Evolutionary conservation across 140 eudicot genomes (phyloP).

Genomic region (Anethum foeniculum): DNA sequence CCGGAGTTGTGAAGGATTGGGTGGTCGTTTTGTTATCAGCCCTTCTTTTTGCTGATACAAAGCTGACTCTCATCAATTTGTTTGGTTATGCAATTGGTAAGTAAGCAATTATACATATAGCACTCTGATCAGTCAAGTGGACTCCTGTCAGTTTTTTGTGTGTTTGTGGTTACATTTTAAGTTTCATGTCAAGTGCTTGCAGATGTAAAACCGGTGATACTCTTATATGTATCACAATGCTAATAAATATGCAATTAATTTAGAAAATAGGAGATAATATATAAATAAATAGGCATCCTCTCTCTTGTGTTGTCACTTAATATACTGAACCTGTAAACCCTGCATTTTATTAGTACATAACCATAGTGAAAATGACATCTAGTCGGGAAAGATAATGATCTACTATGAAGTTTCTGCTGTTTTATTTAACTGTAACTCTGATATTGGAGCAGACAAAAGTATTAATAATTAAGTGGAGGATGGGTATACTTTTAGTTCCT

Average conservation of each 20-base stretch:
- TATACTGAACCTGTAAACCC: background rate
- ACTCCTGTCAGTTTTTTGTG: background rate
- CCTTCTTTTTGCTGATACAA: conserved; percentile 86
- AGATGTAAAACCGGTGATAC: background rate
- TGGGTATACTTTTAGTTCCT: background rate
- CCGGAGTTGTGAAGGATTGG: conserved; percentile 99
- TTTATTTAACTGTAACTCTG: background rate
- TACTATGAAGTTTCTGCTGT: background rate
- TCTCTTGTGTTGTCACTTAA: background rate
- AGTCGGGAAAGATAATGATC: background rate
- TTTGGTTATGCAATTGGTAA: conserved; percentile 94
- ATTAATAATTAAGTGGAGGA: background rate
- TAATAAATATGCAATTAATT: background rate
- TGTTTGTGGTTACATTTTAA: background rate
- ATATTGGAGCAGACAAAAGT: background rate
- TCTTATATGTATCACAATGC: background rate
- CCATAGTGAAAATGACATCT: background rate
- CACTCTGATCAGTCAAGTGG: background rate
- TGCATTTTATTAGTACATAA: background rate
- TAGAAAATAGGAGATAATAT: background rate
- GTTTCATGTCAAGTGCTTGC: background rate
- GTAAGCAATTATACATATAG: background rate
- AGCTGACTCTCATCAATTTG: conserved; percentile 69
- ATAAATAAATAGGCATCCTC: background rate
- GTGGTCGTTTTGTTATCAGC: conserved; percentile 91